Percentiles rank a stretch among this genome's conserved stretches.
Evolutionary conservation across 768 basidiomycete species (phyloP).

Genomic region (Tricholoma flavovirens): DNA sequence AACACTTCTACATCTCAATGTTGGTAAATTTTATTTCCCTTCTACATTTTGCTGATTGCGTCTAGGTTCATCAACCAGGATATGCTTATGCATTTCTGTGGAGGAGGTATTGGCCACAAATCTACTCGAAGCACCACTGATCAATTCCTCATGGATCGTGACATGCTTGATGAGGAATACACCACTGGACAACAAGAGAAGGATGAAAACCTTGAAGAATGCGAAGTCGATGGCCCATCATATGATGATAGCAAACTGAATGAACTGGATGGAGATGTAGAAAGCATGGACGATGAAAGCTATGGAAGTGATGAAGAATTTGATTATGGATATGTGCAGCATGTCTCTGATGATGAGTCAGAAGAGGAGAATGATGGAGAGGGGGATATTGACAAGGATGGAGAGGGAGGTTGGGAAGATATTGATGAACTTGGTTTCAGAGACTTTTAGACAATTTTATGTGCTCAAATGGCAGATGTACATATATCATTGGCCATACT

Average conservation of each 20-base stretch:
- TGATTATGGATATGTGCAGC: conserved; percentile 2
- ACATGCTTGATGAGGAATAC: no score
- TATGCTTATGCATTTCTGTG: conserved; percentile 4
- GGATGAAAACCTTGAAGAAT: no score
- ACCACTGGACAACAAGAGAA: no score
- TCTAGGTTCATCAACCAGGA: conserved; percentile 1
- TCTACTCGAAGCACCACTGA: background rate
- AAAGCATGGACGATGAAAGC: no score
- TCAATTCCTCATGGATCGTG: no score
- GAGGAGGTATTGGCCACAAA: conserved; percentile 2
- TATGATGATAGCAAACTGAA: no score
- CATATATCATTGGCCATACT: no score
- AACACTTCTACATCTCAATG: background rate
- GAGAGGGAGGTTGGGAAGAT: background rate
- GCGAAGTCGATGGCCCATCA: no score
- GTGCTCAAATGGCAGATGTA: no score
- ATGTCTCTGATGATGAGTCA: background rate
- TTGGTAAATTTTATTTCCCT: background rate
- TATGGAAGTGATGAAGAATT: no score
- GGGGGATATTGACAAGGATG: background rate
- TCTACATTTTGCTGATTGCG: background rate
- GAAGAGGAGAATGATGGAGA: background rate
- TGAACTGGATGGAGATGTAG: no score
- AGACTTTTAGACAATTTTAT: background rate
- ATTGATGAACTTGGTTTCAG: background rate